Conservation (phyloP, 176 grass and related monocot species). For the Juncus inflexus region DNA sequence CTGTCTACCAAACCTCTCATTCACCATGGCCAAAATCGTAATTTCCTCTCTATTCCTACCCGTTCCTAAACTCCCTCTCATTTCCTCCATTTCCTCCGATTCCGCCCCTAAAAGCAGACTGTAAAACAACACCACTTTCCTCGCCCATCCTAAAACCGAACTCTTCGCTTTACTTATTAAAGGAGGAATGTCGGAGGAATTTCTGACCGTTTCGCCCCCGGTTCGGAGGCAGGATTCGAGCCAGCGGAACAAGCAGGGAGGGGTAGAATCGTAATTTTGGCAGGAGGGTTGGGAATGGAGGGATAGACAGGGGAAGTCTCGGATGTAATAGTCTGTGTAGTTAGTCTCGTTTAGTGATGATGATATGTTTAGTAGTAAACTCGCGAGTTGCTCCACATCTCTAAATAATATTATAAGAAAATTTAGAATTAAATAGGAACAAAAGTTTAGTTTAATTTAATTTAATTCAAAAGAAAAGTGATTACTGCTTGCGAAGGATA, state of each 20-base stretch:
- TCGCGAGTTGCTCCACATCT: constrained; percentile 65
- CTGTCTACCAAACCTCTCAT: constrained; percentile 78
- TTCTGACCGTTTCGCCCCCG: constrained; percentile 34
- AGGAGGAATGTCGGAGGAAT: constrained; percentile 60
- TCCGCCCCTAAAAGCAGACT: constrained; percentile 85
- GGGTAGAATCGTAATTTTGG: constrained; percentile 19
- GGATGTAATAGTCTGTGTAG: constrained; percentile 82
- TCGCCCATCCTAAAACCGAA: constrained; percentile 63
- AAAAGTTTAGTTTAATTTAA: not conserved
- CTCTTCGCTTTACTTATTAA: constrained; percentile 63
- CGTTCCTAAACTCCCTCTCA: constrained; percentile 23
- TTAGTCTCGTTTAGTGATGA: constrained; percentile 54
- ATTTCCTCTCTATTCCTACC: constrained; percentile 64
- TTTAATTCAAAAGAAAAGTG: constrained; percentile 11
- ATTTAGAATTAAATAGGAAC: not conserved
- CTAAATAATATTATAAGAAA: constrained; percentile 36
- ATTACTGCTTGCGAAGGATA: constrained; percentile 86
- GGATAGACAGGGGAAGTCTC: constrained; percentile 69
- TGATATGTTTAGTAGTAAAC: constrained; percentile 63
- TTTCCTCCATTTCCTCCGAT: constrained; percentile 30
- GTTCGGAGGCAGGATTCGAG: constrained; percentile 62
- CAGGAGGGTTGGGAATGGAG: constrained; percentile 37
- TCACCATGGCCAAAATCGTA: constrained; percentile 86
- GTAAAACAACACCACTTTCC: constrained; percentile 87
- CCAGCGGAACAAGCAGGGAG: constrained; percentile 70